Base-by-base conservation (phyloP, 768 basidiomycete genomes). In the Suillus subaureus region DNA sequence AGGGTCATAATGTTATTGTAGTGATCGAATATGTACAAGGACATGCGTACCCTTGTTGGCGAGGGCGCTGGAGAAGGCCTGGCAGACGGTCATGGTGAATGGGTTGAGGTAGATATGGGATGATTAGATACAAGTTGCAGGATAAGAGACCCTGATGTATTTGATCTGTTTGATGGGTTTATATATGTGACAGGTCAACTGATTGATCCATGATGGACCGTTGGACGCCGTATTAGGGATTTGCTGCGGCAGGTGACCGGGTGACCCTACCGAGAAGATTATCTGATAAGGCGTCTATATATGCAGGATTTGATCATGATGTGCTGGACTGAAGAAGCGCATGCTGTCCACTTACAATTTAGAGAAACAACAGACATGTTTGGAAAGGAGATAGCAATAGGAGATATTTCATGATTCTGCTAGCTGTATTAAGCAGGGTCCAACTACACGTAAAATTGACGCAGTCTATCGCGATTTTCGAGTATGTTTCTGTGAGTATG, bases 61-160 rank as follows among this genome's bases (percentile, higher is more conserved):
- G 40, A 60, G 58, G 28, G 58, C 58, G 18, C 6, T 6, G 40
- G 58, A 13, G 58, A 60, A 60, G 58, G 58, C 40, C 12, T 60
- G 18, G 40, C 58, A 60, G 28, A 31, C 26, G 28, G 39, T 21
- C 58, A 60, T 60, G 9, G 28, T 31, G 58, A 21, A 26, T 21
- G 57, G 12, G 57, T 40, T 37, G 55, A 56, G 55, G 35, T 60
- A 31, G 52, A 55, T 35, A 31, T 55, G 21, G 51, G 52, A 2
- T 54, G 52, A 52, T 52, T 54, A 51, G 57, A 28, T 40, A 4
- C 18, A 18, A 26, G 57, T 64, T n/a, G n/a, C 2, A 16, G 60
- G 60, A 62, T 28, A 26, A 61, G 63, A 61, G 31, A 21, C 40
- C 31, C 12, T 45, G 61, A 42, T 4, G 21, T 26, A 35, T 6